Conservation (phyloP, 1,139 yeast genomes). For the Protomyces inundatus region DNA sequence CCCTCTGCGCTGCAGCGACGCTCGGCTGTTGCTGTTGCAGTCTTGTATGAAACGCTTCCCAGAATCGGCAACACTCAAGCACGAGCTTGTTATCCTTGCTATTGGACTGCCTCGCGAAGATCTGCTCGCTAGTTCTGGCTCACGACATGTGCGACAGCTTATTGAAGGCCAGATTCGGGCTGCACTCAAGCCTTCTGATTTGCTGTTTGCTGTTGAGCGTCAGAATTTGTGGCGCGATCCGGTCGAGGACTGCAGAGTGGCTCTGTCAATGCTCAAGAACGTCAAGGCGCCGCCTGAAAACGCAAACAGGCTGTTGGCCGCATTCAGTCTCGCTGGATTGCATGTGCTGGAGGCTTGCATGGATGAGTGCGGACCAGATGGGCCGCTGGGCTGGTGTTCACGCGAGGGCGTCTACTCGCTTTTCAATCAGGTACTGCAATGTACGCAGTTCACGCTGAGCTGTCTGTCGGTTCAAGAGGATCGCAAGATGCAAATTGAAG, state of each 20-base stretch:
- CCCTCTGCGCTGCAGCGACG: background rate
- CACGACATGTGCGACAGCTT: background rate
- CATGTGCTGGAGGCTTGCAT: background rate
- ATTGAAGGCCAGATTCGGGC: background rate
- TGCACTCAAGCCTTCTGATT: conserved; percentile 9
- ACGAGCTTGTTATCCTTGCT: background rate
- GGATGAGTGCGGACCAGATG: background rate
- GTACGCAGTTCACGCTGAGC: background rate
- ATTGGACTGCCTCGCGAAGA: background rate
- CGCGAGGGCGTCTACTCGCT: background rate
- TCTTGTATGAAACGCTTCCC: background rate
- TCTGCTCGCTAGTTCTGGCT: background rate
- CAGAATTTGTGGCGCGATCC: conserved; percentile 19
- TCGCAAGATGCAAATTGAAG: background rate
- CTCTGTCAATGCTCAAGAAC: background rate
- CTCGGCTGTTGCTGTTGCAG: background rate
- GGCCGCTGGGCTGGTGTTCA: background rate
- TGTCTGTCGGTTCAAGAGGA: background rate
- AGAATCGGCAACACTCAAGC: background rate
- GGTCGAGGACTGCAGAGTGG: conserved; percentile 10
- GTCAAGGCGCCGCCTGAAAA: background rate
- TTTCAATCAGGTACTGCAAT: background rate
- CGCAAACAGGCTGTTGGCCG: background rate
- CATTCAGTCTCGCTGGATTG: background rate
- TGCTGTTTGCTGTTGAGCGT: conserved; percentile 12